Evolutionary conservation across 305 asterid species (phyloP).

Genomic region (Euphrasia arctica): DNA sequence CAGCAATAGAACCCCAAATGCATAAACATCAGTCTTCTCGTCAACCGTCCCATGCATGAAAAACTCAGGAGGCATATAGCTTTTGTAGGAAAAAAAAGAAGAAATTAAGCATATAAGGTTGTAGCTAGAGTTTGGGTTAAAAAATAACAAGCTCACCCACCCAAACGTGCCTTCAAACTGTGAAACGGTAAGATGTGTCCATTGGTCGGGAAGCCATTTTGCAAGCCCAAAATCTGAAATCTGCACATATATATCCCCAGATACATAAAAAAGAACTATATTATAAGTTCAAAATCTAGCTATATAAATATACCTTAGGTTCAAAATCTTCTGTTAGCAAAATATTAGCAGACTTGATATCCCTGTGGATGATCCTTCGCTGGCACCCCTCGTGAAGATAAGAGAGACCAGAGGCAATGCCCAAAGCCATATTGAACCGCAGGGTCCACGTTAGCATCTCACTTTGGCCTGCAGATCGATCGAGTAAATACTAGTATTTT

Average conservation of each 20-base stretch:
- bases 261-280: no score
- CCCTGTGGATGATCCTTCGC: conserved; percentile 88
- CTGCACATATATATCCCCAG: conserved; percentile 14
- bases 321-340: conserved; percentile 79
- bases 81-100: conserved; percentile 2
- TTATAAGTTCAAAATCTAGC: no score
- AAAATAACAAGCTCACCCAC: conserved; percentile 30
- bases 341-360: conserved; percentile 89
- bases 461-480: conserved; percentile 39
- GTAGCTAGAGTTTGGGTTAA: neutral
- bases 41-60: conserved; percentile 90
- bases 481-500: no score
- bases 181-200: conserved; percentile 88
- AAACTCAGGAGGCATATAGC: conserved; percentile 63
- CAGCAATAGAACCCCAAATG: conserved; percentile 76
- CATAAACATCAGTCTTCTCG: conserved; percentile 93
- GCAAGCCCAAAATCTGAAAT: conserved; percentile 79
- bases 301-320: conserved; percentile 42
- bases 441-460: conserved; percentile 56
- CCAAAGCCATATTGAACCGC: conserved; percentile 67
- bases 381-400: conserved; percentile 98
- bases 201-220: conserved; percentile 97
- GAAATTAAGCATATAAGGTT: neutral
- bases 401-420: conserved; percentile 81
- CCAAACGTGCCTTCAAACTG: conserved; percentile 98